Evolutionary conservation across 441 rosid genomes (phyloP).

Genomic region (Capsella rubella): DNA sequence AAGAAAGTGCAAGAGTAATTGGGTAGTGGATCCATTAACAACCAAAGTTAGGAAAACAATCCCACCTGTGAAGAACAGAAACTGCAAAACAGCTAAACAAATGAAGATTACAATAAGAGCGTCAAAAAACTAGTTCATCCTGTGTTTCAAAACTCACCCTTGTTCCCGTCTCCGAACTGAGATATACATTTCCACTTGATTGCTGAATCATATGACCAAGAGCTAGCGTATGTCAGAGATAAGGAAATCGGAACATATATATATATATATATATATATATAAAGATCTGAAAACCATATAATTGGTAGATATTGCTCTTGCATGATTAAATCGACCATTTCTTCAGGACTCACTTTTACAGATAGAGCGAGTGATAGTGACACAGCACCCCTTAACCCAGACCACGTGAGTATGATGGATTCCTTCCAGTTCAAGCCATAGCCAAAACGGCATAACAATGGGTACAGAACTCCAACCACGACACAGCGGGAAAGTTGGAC

Average conservation of each 20-base stretch:
- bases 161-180: slow-evolving; percentile 81
- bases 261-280: slow-evolving; percentile 4
- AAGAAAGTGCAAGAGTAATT: slow-evolving; percentile 74
- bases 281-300: not conserved
- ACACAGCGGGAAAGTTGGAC: slow-evolving; percentile 75
- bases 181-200: slow-evolving; percentile 62
- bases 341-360: slow-evolving; percentile 72
- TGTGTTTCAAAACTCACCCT: slow-evolving; percentile 58
- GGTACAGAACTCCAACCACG: slow-evolving; percentile 73
- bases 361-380: slow-evolving; percentile 87
- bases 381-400: slow-evolving; percentile 96
- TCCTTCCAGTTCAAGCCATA: slow-evolving; percentile 97
- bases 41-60: slow-evolving; percentile 91
- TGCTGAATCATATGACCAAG: slow-evolving; percentile 51
- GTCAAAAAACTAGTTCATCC: slow-evolving; percentile 1
- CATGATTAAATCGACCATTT: slow-evolving; percentile 16
- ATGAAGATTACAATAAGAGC: slow-evolving; percentile 10
- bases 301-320: not conserved
- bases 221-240: slow-evolving; percentile 26
- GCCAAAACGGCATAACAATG: slow-evolving; percentile 75
- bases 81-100: slow-evolving; percentile 54
- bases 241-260: slow-evolving; percentile 3
- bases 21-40: slow-evolving; percentile 92
- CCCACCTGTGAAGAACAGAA: slow-evolving; percentile 93
- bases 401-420: slow-evolving; percentile 83